These are phyloP conservation scores for Clathrus columnatus DNA, from an alignment of 768 basidiomycete species.

Conservation along the genomic window DNA sequence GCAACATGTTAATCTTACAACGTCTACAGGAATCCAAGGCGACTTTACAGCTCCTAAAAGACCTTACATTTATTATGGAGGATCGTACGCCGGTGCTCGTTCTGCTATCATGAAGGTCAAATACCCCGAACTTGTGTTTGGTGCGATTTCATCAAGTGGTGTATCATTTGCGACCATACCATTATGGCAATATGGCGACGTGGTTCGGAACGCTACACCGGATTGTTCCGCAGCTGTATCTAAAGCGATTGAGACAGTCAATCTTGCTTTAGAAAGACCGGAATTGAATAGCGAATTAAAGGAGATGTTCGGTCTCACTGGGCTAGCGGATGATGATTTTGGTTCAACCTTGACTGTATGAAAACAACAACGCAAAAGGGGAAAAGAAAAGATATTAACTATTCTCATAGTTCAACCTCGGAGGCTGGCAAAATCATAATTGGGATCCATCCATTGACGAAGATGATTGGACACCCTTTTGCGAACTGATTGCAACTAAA, in stretches of 20 bases:
- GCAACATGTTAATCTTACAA: slow-evolving; percentile 59
- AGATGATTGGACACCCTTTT: slow-evolving; percentile 5
- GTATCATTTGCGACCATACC: slow-evolving; percentile 78
- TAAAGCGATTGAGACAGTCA: slow-evolving; percentile 50
- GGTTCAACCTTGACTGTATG: slow-evolving; percentile 55
- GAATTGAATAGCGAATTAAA: slow-evolving; percentile 49
- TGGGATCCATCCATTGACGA: slow-evolving; percentile 58
- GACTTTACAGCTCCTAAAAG: slow-evolving; percentile 66
- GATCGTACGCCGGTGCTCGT: slow-evolving; percentile 88
- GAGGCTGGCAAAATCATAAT: slow-evolving; percentile 73
- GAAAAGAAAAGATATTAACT: too few species aligned
- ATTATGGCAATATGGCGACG: slow-evolving; percentile 85
- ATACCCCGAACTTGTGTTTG: slow-evolving; percentile 80
- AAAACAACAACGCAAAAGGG: too few species aligned
- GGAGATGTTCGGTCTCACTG: slow-evolving; percentile 63
- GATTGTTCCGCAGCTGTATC: slow-evolving; percentile 52
- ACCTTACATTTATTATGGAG: slow-evolving; percentile 92
- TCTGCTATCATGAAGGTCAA: slow-evolving; percentile 85
- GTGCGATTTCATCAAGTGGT: slow-evolving; percentile 83
- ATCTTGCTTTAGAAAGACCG: slow-evolving; percentile 45
- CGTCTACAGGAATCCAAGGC: slow-evolving; percentile 43
- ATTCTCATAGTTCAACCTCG: too few species aligned
- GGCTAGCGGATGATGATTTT: slow-evolving; percentile 68
- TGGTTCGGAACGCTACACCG: slow-evolving; percentile 65
- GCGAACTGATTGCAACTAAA: slow-evolving; percentile 4